A percentile compares a stretch with the other conserved stretches of the same genome.
Conservation (phyloP, 2,329 filamentous ascomycete genomes). For the Nigrospora oryzae region DNA sequence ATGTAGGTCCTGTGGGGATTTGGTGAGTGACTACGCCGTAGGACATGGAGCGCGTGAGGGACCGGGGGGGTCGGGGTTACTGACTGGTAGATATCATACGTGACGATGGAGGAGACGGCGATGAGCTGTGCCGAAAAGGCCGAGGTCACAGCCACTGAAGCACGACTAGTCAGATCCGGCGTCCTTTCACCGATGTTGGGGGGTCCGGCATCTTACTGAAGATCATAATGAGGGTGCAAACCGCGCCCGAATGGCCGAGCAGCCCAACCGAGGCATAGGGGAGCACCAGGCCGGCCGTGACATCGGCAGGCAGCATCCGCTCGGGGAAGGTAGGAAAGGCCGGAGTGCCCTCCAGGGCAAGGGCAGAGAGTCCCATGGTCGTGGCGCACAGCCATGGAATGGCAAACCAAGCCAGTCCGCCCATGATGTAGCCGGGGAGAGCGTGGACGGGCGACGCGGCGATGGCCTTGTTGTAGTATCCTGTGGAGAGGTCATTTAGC, state of each 20-base stretch:
- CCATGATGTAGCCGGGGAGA: conserved; percentile 4
- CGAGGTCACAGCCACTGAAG: conserved; percentile 67
- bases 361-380: conserved; percentile 73
- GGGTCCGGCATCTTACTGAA: conserved; percentile 39
- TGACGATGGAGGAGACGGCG: conserved; percentile 77
- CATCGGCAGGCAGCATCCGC: conserved; percentile 62
- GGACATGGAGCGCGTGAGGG: background rate
- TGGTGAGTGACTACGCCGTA: background rate
- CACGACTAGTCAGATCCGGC: too few relatives aligned
- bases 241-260: conserved; percentile 70
- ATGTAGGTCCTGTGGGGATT: conserved; percentile 56
- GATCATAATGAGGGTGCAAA: conserved; percentile 67
- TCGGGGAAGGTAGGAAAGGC: conserved; percentile 62
- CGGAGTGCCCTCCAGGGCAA: conserved; percentile 67
- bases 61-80: background rate
- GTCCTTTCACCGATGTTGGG: too few relatives aligned
- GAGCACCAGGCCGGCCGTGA: conserved; percentile 74
- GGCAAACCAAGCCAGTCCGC: conserved; percentile 77
- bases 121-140: conserved; percentile 76
- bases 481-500: conserved; percentile 33
- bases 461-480: conserved; percentile 89
- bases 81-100: conserved; percentile 68
- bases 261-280: conserved; percentile 77
- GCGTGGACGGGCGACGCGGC: conserved; percentile 29
- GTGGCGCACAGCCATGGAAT: conserved; percentile 84